Evolutionary conservation across 2,329 filamentous ascomycete species (phyloP).

Genomic region (Hymenoscyphus linearis): DNA sequence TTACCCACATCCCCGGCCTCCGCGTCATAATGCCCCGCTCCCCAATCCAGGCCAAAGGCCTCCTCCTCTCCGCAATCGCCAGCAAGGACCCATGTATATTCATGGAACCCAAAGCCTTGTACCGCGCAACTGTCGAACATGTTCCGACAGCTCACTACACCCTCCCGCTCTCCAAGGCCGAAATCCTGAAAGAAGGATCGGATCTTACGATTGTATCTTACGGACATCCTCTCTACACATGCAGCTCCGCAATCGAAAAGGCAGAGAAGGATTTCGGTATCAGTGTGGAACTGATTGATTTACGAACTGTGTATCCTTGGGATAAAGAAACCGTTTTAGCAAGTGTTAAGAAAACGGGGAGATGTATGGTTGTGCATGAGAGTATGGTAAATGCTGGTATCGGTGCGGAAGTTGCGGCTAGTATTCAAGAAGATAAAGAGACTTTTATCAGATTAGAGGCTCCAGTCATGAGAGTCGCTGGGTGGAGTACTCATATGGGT

Average conservation of each 20-base stretch:
- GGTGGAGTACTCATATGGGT: constrained; percentile 64
- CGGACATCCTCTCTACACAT: constrained; percentile 66
- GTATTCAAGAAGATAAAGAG: constrained; percentile 56
- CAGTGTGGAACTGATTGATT: constrained; percentile 63
- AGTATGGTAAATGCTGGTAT: constrained; percentile 71
- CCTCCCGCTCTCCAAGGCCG: constrained; percentile 63
- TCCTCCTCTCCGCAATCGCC: constrained; percentile 58
- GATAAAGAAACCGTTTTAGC: constrained; percentile 60
- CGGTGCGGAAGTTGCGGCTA: constrained; percentile 66
- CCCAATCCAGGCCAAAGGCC: constrained; percentile 65
- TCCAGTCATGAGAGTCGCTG: constrained; percentile 63
- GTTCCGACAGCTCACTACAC: constrained; percentile 64
- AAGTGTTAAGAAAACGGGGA: constrained; percentile 65
- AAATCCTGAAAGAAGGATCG: constrained; percentile 60
- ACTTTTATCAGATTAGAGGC: constrained; percentile 65
- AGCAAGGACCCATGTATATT: constrained; percentile 67
- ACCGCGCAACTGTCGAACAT: constrained; percentile 67
- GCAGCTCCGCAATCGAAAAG: constrained; percentile 57
- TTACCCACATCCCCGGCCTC: constrained; percentile 65
- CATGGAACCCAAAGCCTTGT: constrained; percentile 71
- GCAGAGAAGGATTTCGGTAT: constrained; percentile 64
- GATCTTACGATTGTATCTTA: constrained; percentile 66
- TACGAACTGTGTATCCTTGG: constrained; percentile 70
- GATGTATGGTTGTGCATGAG: constrained; percentile 67
- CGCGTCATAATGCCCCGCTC: constrained; percentile 66